Percentiles rank a stretch among this genome's conserved stretches.
phyloP scores from a whole-genome alignment of 225 moss, liverwort and hornwort species.

The Antitrichia curtipendula region DNA sequence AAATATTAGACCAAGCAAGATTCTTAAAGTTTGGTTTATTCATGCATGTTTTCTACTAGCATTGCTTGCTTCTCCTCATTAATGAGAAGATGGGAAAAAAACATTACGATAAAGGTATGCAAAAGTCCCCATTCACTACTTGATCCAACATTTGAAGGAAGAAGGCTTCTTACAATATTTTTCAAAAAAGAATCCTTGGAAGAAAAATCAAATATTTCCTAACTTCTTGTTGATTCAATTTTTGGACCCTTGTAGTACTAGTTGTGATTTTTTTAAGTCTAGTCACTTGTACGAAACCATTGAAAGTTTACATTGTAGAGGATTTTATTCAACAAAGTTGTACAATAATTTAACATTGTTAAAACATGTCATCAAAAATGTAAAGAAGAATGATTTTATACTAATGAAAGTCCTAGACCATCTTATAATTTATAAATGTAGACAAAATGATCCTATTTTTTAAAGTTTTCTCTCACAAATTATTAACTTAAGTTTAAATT shows the following conservation, averaged over 20 bases:
- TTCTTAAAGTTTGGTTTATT: not conserved
- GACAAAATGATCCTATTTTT: not conserved
- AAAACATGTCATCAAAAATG: not conserved
- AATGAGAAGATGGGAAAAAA: not conserved
- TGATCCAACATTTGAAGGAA: not conserved
- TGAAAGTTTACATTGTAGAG: accelerated
- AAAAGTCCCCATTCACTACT: not conserved
- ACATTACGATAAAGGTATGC: not conserved
- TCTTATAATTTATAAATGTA: not conserved
- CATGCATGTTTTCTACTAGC: not conserved
- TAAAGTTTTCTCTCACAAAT: no score
- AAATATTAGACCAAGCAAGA: accelerated
- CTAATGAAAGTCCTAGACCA: not conserved
- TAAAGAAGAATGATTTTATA: not conserved
- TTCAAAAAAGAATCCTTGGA: not conserved
- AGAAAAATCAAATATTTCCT: not conserved
- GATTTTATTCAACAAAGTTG: not conserved
- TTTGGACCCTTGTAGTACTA: not conserved
- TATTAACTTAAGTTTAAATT: not conserved
- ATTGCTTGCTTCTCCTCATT: not conserved
- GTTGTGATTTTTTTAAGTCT: not conserved
- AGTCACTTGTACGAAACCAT: not conserved
- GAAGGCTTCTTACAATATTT: not conserved
- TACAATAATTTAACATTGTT: not conserved
- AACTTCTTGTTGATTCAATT: not conserved